Evolutionary conservation across 2,329 filamentous ascomycete genomes (phyloP).

Genomic region (Curvularia hawaiiensis): DNA sequence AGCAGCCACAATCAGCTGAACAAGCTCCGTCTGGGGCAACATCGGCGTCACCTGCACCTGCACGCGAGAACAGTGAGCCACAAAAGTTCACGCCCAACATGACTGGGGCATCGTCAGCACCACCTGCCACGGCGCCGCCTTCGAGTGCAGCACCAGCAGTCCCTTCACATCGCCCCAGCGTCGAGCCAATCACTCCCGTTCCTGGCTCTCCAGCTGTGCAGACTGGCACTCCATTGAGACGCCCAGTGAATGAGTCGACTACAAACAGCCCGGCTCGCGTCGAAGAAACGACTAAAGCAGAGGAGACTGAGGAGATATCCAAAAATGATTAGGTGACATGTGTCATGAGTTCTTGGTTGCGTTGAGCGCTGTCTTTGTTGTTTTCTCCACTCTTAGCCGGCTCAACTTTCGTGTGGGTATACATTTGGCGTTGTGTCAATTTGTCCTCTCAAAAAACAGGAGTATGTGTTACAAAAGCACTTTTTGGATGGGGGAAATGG

Average conservation of each 20-base stretch:
- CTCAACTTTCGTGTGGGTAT: neutral
- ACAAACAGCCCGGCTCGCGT: conserved; percentile 16
- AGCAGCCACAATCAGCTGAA: conserved; percentile 4
- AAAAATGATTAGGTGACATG: conserved; percentile 14
- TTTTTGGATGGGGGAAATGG: neutral
- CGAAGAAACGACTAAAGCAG: conserved; percentile 17
- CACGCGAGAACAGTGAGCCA: conserved; percentile 21
- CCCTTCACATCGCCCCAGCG: conserved; percentile 38
- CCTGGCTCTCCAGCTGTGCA: conserved; percentile 42
- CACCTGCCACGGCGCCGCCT: conserved; percentile 4
- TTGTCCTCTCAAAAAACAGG: neutral
- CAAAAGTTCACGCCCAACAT: conserved; percentile 39
- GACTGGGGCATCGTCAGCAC: conserved; percentile 22
- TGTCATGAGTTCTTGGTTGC: neutral
- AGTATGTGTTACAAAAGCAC: neutral
- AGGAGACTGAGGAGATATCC: conserved; percentile 2
- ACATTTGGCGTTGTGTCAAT: neutral
- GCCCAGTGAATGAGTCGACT: conserved; percentile 23
- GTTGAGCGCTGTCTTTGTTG: neutral
- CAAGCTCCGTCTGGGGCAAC: conserved; percentile 6
- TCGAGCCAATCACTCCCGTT: conserved; percentile 45
- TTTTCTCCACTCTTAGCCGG: neutral
- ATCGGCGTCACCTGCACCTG: conserved; percentile 9
- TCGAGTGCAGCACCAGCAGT: conserved; percentile 18
- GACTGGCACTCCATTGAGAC: conserved; percentile 30